These are phyloP conservation scores for Claviceps citrina DNA, from an alignment of 2,329 filamentous ascomycete species.

Conservation along the genomic window DNA sequence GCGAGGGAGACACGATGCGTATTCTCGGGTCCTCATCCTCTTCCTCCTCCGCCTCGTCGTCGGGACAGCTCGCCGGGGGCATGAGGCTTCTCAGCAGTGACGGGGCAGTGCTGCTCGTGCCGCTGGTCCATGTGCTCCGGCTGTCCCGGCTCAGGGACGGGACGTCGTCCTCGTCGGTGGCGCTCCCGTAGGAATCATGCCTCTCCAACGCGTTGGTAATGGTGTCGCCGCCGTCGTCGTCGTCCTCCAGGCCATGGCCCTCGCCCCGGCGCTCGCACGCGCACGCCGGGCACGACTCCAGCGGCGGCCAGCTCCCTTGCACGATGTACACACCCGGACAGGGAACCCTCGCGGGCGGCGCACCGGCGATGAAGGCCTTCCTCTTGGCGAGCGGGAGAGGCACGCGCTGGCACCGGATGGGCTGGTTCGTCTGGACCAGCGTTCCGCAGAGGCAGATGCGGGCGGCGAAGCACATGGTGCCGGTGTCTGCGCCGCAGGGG, in stretches of 20 bases:
- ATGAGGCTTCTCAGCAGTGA: too few relatives aligned
- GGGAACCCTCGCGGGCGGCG: neutral
- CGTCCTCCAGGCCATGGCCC: neutral
- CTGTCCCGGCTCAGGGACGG: neutral
- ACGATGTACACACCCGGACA: neutral
- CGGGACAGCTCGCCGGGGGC: too few relatives aligned
- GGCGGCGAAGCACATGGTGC: neutral
- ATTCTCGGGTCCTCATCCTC: neutral
- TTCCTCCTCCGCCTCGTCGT: too few relatives aligned
- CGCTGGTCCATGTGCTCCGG: neutral
- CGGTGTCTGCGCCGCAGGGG: too few relatives aligned
- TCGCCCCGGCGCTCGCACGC: neutral
- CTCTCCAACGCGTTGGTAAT: neutral
- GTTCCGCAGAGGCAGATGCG: neutral
- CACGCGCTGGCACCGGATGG: neutral
- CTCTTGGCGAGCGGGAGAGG: neutral
- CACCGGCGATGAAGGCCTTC: neutral
- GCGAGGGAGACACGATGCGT: neutral
- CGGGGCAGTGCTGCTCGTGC: too few relatives aligned
- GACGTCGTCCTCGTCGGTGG: neutral
- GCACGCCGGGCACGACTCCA: neutral
- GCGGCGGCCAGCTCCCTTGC: neutral
- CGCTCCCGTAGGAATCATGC: too few relatives aligned
- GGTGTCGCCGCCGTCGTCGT: neutral
- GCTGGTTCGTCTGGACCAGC: neutral